Evolutionary conservation across 1,284 basidiomycete species (phyloP).

Genomic region (Cutaneotrichosporon sp.): DNA sequence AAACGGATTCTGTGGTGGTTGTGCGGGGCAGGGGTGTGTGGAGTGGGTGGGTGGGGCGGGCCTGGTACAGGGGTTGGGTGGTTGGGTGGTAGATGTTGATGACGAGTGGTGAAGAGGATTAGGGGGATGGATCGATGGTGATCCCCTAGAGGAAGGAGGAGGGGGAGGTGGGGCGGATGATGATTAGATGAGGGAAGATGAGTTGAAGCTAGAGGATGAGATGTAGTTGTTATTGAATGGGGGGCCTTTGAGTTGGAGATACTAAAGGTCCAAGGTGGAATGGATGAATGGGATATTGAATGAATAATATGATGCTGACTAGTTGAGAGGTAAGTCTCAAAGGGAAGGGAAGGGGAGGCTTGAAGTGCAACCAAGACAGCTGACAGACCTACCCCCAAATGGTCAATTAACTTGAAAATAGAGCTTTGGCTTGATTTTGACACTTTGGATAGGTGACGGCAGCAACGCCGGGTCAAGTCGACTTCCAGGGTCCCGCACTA

Average conservation of each 20-base stretch:
- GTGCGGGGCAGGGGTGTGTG: slow-evolving; percentile 9
- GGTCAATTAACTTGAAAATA: no score
- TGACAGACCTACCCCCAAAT: no score
- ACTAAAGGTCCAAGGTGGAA: background rate
- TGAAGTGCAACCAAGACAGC: no score
- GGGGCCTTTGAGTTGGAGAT: background rate
- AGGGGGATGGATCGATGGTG: background rate
- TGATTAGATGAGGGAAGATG: slow-evolving; percentile 4
- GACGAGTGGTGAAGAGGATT: background rate
- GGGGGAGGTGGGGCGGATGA: background rate
- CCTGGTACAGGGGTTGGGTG: slow-evolving; percentile 3
- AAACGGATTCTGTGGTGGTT: slow-evolving; percentile 4
- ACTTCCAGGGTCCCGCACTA: no score
- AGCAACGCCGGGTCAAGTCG: no score
- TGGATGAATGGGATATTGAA: background rate
- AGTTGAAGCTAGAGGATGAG: background rate
- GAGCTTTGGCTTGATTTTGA: no score
- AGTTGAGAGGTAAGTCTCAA: no score
- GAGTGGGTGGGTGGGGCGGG: background rate
- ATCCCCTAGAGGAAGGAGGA: background rate
- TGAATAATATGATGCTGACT: background rate
- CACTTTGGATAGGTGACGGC: no score
- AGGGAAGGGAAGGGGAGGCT: no score
- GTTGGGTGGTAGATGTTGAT: slow-evolving; percentile 2
- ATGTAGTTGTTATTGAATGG: background rate